Conservation (phyloP, 371 early-diverging fungal species). For the Choanephora cucurbitarum region DNA sequence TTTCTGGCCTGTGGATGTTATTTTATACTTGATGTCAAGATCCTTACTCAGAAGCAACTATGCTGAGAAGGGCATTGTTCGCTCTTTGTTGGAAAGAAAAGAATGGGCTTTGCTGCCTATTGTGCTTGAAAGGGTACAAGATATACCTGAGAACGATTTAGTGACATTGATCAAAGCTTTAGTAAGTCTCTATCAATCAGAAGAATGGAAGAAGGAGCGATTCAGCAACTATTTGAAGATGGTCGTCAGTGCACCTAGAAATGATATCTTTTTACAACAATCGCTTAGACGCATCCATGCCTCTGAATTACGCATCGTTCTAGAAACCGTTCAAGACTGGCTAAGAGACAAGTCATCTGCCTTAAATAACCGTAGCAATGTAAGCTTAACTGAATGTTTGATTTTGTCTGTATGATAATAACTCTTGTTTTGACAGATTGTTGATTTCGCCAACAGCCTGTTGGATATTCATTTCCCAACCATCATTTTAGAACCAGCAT, state of each 20-base stretch:
- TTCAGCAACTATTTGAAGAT: conserved; percentile 39
- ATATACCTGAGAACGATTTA: conserved; percentile 63
- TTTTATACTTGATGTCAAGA: conserved; percentile 53
- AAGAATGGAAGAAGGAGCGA: conserved; percentile 24
- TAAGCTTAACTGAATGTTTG: conserved; percentile 10
- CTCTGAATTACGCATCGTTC: conserved; percentile 47
- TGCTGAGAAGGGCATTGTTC: conserved; percentile 52
- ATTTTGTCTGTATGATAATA: too few species aligned
- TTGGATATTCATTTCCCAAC: conserved; percentile 64
- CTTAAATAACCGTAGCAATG: conserved; percentile 18
- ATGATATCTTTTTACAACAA: conserved; percentile 65
- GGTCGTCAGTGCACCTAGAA: conserved; percentile 55
- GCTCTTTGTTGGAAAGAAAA: conserved; percentile 51
- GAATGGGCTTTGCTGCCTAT: conserved; percentile 56
- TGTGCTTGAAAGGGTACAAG: conserved; percentile 51
- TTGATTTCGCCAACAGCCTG: conserved; percentile 54
- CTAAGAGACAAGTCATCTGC: conserved; percentile 28
- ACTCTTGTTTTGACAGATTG: too few species aligned
- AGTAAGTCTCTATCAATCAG: conserved; percentile 13
- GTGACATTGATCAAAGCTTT: conserved; percentile 45
- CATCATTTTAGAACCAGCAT: conserved; percentile 54
- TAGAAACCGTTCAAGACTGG: conserved; percentile 49
- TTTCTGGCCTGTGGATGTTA: conserved; percentile 57
- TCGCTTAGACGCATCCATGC: conserved; percentile 49
- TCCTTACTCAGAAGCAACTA: conserved; percentile 51